Evolutionary conservation across 441 rosid genomes (phyloP), one percentile per base, ranked within the genome.

Genomic region (Populus hybrid): DNA sequence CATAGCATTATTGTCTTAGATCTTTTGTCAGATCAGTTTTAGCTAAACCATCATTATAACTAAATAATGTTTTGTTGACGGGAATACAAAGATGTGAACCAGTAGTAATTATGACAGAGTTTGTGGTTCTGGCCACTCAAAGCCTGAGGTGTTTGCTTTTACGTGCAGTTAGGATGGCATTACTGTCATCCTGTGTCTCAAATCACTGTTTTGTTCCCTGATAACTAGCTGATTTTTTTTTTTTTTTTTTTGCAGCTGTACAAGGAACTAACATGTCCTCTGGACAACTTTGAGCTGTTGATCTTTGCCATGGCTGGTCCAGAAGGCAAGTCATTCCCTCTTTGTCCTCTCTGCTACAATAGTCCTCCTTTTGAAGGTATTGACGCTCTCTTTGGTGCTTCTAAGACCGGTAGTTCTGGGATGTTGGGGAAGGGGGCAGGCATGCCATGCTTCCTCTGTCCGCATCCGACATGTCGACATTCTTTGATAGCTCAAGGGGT

Each of bases 381-480:
- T 53, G 94, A 88, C 67, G 76, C 83, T 26, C 86, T 93, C 63
- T 89, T 88, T 67, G 91, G 94, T 74, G 81, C 87, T 36, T 56
- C 82, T n/a, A 89, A 85, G 84, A 80, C 82, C 11, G 74, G 83
- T 33, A 83, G 84, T 74, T 76, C 88, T 59, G 87, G 85, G 12
- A 90, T 89, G 78, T 61, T 82, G 56, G 93, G 92, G 77, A 90
- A 92, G 61, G 98, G 94, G 68, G 86, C 94, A 6, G 98, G 99
- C 73, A 93, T 95, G 99, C 96, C 99, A 5, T 95, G 99, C 85
- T 93, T 91, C 74, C 92, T 91, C 76, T 95, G 99, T 72, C 94
- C 93, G 7, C 99, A 95, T 59, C 97, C 98, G 8, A 89, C 94
- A 1, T 95, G 99, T 80, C 90, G 84, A 63, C 97, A 93, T 76